A percentile compares a stretch with the other conserved stretches of the same genome.
phyloP scores from a whole-genome alignment of 2,329 filamentous ascomycete genomes.

The Paecilomyces formosus region DNA sequence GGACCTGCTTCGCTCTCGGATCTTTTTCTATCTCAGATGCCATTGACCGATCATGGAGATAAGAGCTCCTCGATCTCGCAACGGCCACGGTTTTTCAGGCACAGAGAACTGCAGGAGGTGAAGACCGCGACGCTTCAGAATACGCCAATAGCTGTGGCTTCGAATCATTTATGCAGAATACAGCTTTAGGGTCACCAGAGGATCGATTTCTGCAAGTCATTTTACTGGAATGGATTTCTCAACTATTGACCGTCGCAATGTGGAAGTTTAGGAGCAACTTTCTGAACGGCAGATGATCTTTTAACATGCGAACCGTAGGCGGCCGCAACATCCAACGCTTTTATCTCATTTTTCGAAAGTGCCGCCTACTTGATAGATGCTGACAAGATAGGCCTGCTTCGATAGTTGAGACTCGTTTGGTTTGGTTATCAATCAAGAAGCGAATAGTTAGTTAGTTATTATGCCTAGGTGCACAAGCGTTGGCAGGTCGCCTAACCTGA shows the following conservation, averaged over 20 bases:
- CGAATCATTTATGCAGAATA: not conserved
- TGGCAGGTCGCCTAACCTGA: not conserved
- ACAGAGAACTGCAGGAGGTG: not conserved
- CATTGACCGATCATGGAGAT: not conserved
- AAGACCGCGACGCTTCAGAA: not conserved
- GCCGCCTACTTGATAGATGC: too few species aligned
- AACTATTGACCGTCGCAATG: too few species aligned
- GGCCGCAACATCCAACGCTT: too few species aligned
- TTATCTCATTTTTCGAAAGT: too few species aligned
- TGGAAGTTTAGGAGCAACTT: too few species aligned
- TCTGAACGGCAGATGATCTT: too few species aligned
- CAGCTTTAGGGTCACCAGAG: not conserved
- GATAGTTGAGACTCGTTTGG: too few species aligned
- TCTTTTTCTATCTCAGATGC: not conserved
- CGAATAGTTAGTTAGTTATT: not conserved
- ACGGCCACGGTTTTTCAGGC: not conserved
- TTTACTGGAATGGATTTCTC: too few species aligned
- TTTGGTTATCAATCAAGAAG: not conserved
- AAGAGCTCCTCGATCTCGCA: not conserved
- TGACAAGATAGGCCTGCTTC: too few species aligned
- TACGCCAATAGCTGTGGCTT: not conserved
- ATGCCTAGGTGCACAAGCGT: not conserved
- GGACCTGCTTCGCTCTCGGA: not conserved
- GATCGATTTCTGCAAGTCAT: too few species aligned
- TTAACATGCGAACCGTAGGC: too few species aligned